Base-by-base conservation (phyloP, 306 rosid genomes). In the Citrullus colocynthis region DNA sequence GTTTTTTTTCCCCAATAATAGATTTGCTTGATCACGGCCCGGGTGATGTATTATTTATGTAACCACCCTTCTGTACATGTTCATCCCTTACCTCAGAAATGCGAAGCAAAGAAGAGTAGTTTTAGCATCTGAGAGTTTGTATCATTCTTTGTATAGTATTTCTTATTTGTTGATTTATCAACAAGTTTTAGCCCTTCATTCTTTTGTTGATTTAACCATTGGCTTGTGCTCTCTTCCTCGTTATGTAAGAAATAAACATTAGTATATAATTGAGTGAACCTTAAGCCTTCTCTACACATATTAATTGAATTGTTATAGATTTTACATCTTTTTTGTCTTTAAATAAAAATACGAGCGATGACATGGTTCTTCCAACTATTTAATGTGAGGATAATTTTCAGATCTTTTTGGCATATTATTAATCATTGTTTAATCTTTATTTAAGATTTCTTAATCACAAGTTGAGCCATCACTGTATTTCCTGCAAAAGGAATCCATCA, bases 141-240 rank as follows among this genome's bases (percentile, higher is more conserved):
- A 63, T 83, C 88, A 91, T 90, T 89, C 88, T 92, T 88, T 90
- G 89, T 90, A 87, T 65, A 86, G 85, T 77, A 82, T 73, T 75
- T 84, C 58, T 37, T 49, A 51, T 79, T 74, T 81, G 72, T 71
- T 84, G 76, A 85, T 85, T 71, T 65, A 51, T 73, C 9, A 36
- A 63, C 73, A 48, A 2, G 81, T 48, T 77, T 77, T 74, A 66
- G 55, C 49, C 58, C 63, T 84, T 56, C 83, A 79, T 87, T 90
- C 88, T 84, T 89, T 87, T 76, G 30, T 73, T 73, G 44, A 49
- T 73, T 28, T 73, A 21, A 48, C 76, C 73, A 17, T 48, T 6
- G n/a, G 34, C 65, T 52, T 75, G 9, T 57, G 45, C 78, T 55
- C 65, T 73, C 65, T 75, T 39, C 41, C 65, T 75, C 65, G 74